Evolutionary conservation across 768 basidiomycete genomes (phyloP).

Genomic region (Russula foetens): DNA sequence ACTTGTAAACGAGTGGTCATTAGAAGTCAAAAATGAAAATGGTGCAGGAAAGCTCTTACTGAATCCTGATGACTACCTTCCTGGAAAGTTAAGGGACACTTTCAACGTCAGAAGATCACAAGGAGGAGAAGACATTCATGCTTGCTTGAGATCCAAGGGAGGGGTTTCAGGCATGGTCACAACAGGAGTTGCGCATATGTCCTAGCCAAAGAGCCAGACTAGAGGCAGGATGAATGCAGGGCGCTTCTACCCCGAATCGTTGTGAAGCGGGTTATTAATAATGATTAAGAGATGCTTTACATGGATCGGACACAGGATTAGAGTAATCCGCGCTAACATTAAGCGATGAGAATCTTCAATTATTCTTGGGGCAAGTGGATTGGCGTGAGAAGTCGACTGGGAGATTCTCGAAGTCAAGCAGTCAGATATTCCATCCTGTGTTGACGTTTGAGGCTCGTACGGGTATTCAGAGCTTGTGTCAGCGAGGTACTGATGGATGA

Average conservation of each 20-base stretch:
- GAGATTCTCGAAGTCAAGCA: slow-evolving; percentile 39
- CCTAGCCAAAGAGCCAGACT: slow-evolving; percentile 18
- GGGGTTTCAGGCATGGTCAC: not conserved
- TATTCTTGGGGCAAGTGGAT: slow-evolving; percentile 50
- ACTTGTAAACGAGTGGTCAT: too few species aligned
- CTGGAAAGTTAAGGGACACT: slow-evolving; percentile 1
- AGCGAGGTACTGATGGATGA: slow-evolving; percentile 47
- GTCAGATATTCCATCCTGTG: not conserved
- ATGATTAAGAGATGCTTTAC: slow-evolving; percentile 27
- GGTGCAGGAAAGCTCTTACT: too few species aligned
- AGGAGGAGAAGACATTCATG: not conserved
- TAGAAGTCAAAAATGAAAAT: too few species aligned
- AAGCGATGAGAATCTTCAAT: too few species aligned
- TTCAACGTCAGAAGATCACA: too few species aligned
- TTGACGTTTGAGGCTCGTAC: slow-evolving; percentile 28
- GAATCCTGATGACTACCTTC: slow-evolving; percentile 13
- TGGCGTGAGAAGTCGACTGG: slow-evolving; percentile 45
- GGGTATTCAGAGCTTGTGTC: slow-evolving; percentile 43
- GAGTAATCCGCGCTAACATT: too few species aligned
- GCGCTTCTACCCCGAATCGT: slow-evolving; percentile 26
- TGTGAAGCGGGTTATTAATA: slow-evolving; percentile 26
- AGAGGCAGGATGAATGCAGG: not conserved
- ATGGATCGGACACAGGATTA: slow-evolving; percentile 20
- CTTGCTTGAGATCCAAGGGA: slow-evolving; percentile 16
- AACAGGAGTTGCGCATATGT: slow-evolving; percentile 27